Conservation (phyloP, 495 filamentous ascomycete genomes). For the Oleoguttula mirabilis region DNA sequence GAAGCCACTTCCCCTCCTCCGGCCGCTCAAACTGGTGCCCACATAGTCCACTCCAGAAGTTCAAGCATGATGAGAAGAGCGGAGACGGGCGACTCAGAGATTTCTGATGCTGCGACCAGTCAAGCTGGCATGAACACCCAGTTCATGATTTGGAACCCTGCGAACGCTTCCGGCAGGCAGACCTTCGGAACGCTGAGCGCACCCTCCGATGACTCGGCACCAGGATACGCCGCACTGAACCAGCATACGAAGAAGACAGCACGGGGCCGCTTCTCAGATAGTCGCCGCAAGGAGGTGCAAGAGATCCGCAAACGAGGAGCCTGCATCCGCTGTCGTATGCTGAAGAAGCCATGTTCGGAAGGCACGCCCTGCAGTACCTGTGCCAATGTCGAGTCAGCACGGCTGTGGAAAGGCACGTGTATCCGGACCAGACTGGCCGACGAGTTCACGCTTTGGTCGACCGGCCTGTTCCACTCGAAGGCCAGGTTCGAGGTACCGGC, state of each 20-base stretch:
- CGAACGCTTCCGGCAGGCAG: neutral
- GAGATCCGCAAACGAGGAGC: conserved; percentile 69
- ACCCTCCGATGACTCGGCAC: conserved; percentile 17
- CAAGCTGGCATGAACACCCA: too few relatives aligned
- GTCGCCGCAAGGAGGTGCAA: conserved; percentile 64
- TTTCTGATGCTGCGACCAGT: too few relatives aligned
- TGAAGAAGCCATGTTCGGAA: conserved; percentile 76
- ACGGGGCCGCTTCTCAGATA: conserved; percentile 56
- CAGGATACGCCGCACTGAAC: conserved; percentile 41
- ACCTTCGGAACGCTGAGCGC: conserved; percentile 1
- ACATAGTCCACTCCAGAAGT: too few relatives aligned
- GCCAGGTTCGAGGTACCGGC: conserved; percentile 30
- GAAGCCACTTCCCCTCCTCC: too few relatives aligned
- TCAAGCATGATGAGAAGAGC: too few relatives aligned
- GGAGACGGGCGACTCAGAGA: too few relatives aligned
- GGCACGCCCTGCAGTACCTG: conserved; percentile 77
- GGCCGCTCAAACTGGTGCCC: too few relatives aligned
- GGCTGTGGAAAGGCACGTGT: conserved; percentile 71
- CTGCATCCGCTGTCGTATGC: conserved; percentile 74
- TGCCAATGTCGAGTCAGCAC: conserved; percentile 59
- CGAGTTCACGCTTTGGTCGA: conserved; percentile 59
- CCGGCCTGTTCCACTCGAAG: conserved; percentile 42
- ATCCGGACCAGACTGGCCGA: conserved; percentile 64
- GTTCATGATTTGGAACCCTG: conserved; percentile 6
- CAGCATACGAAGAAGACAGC: conserved; percentile 40